These are phyloP conservation scores for Xylaria sp. DNA, from an alignment of 495 filamentous ascomycete species.

Conservation along the genomic window DNA sequence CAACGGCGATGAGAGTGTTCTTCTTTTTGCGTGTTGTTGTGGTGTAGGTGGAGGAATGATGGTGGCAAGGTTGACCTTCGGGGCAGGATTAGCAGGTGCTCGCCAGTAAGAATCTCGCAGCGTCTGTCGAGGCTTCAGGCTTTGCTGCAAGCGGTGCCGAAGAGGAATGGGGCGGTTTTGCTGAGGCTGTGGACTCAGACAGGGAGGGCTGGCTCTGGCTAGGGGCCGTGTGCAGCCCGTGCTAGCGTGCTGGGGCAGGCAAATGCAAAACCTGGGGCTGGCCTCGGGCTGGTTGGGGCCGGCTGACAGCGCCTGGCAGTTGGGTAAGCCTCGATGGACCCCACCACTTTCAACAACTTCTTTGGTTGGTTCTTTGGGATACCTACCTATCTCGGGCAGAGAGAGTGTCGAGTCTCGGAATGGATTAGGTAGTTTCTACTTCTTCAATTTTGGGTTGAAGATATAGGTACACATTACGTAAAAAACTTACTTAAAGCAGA, in stretches of 20 bases:
- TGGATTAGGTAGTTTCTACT: too few species aligned
- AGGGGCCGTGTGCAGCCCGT: too few species aligned
- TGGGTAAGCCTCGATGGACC: neutral
- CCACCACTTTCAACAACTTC: neutral
- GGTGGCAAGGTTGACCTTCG: constrained; percentile 23
- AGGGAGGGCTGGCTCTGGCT: constrained; percentile 8
- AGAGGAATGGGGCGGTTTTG: constrained; percentile 30
- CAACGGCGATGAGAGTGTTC: constrained; percentile 22
- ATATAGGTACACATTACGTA: too few species aligned
- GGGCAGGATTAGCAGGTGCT: constrained; percentile 19
- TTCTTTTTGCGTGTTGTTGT: constrained; percentile 29
- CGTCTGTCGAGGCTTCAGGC: constrained; percentile 20
- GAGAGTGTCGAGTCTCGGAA: too few species aligned
- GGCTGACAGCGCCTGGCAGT: constrained; percentile 13
- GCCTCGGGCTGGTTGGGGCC: constrained; percentile 9
- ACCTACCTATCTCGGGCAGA: too few species aligned
- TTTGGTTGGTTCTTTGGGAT: too few species aligned
- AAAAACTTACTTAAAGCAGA: too few species aligned
- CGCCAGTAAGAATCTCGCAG: constrained; percentile 28
- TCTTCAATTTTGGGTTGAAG: too few species aligned
- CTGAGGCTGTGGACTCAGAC: constrained; percentile 24
- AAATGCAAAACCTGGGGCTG: constrained; percentile 26
- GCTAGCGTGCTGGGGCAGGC: constrained; percentile 15
- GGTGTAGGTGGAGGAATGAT: constrained; percentile 26
- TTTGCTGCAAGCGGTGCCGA: constrained; percentile 30